phyloP scores from a whole-genome alignment of 2,329 filamentous ascomycete genomes.

The Chalaropsis ovoidea region DNA sequence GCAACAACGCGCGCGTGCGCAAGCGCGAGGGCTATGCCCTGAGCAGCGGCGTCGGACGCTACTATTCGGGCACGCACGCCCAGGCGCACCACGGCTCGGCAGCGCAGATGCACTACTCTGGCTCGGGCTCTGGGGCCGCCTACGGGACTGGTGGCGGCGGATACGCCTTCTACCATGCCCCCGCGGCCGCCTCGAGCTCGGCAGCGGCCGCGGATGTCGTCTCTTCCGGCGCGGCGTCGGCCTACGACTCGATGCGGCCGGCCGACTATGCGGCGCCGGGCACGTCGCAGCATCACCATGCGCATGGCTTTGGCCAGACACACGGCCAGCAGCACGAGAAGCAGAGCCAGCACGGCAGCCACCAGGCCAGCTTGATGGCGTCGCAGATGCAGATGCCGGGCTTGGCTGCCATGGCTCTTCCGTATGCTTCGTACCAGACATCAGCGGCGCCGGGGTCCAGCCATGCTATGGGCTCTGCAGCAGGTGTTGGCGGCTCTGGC shows the following conservation, averaged over 20 bases:
- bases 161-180: neutral
- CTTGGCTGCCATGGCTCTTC: neutral
- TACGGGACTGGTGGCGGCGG: slow-evolving; percentile 9
- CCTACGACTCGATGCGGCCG: neutral
- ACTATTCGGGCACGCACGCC: slow-evolving; percentile 16
- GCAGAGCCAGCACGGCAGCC: neutral
- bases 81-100: neutral
- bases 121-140: slow-evolving; percentile 18
- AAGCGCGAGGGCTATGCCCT: slow-evolving; percentile 19
- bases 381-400: slow-evolving; percentile 11
- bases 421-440: slow-evolving; percentile 4
- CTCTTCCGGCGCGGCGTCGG: neutral
- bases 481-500: neutral
- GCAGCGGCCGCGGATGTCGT: neutral
- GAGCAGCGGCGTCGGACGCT: neutral
- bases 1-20: slow-evolving; percentile 26
- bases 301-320: neutral
- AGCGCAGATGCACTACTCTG: slow-evolving; percentile 13
- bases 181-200: neutral
- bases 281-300: neutral
- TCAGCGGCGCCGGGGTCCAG: neutral
- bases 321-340: neutral
- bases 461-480: neutral
- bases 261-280: neutral
- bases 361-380: neutral